Evolutionary conservation across 2,329 filamentous ascomycete species (phyloP).

Genomic region (Bipolaris oryzae): DNA sequence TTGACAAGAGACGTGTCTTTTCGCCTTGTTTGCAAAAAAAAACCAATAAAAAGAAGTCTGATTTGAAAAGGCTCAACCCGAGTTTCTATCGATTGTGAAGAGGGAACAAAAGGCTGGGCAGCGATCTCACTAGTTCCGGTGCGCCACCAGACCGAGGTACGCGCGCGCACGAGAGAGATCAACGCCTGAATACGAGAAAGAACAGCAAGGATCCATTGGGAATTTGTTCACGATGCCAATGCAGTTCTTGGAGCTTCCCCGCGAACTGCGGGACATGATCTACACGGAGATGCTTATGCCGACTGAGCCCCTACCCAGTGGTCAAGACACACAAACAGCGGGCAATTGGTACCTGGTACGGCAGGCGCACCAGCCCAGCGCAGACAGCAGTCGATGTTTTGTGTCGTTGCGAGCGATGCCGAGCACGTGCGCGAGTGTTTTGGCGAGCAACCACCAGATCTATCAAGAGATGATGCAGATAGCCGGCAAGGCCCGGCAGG

Average conservation of each 20-base stretch:
- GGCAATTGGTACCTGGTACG: constrained; percentile 25
- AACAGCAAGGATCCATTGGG: background rate
- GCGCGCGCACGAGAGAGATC: too few species aligned
- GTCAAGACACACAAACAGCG: constrained; percentile 25
- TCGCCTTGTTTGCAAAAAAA: background rate
- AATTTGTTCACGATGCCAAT: constrained; percentile 31
- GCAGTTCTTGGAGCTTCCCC: constrained; percentile 37
- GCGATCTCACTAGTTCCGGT: background rate
- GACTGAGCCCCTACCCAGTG: constrained; percentile 26
- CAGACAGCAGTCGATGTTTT: constrained; percentile 35
- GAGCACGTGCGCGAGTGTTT: constrained; percentile 39
- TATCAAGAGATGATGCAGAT: constrained; percentile 37
- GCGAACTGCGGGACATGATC: constrained; percentile 45
- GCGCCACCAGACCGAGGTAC: background rate
- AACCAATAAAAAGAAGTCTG: background rate
- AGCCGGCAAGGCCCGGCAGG: constrained; percentile 26
- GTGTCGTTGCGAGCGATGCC: constrained; percentile 31
- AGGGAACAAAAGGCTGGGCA: background rate
- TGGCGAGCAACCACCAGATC: constrained; percentile 38
- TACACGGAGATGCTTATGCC: constrained; percentile 37
- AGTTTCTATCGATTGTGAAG: background rate
- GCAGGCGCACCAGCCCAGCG: constrained; percentile 20
- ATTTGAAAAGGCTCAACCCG: background rate
- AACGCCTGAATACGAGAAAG: background rate
- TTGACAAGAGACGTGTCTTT: too few species aligned